Evolutionary conservation across 331 rosid species (phyloP).

Genomic region (Spiraea crenata): DNA sequence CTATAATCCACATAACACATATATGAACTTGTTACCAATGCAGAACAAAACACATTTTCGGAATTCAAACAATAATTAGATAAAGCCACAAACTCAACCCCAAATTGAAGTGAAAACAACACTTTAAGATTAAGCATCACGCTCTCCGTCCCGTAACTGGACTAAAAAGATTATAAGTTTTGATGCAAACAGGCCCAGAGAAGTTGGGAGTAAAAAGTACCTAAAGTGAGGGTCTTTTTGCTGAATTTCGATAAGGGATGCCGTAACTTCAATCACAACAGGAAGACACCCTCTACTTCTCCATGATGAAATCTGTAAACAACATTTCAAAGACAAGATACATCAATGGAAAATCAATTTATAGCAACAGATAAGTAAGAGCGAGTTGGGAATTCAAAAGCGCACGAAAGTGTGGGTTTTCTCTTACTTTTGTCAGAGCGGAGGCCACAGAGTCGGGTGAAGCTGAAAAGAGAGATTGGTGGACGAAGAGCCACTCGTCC

Average conservation of each 20-base stretch:
- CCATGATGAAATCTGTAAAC: conserved; percentile 71
- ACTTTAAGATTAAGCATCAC: conserved; percentile 7
- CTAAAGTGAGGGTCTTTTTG: conserved; percentile 62
- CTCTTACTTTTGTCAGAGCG: conserved; percentile 64
- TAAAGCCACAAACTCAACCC: conserved; percentile 33
- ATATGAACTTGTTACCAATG: conserved; percentile 16
- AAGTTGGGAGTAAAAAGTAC: conserved; percentile 26
- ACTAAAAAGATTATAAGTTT: not conserved
- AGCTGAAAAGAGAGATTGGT: conserved; percentile 59
- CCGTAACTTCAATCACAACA: conserved; percentile 40
- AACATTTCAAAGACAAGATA: not conserved
- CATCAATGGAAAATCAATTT: not conserved
- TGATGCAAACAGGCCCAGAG: not conserved
- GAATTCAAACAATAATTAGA: conserved; percentile 19
- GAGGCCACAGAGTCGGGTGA: conserved; percentile 54
- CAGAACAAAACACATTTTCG: not conserved
- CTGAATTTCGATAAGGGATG: conserved; percentile 43
- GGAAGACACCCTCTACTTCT: conserved; percentile 87
- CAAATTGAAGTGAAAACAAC: conserved; percentile 64
- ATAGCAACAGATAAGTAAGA: not conserved
- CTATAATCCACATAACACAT: conserved; percentile 13
- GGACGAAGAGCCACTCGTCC: conserved; percentile 84
- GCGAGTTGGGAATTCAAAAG: not conserved
- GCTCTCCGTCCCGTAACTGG: not conserved
- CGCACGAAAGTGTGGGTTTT: not conserved